A percentile compares a stretch with the other conserved stretches of the same genome.
Evolutionary conservation across 2,329 filamentous ascomycete genomes (phyloP).

Genomic region (Simplicillium aogashimaense): DNA sequence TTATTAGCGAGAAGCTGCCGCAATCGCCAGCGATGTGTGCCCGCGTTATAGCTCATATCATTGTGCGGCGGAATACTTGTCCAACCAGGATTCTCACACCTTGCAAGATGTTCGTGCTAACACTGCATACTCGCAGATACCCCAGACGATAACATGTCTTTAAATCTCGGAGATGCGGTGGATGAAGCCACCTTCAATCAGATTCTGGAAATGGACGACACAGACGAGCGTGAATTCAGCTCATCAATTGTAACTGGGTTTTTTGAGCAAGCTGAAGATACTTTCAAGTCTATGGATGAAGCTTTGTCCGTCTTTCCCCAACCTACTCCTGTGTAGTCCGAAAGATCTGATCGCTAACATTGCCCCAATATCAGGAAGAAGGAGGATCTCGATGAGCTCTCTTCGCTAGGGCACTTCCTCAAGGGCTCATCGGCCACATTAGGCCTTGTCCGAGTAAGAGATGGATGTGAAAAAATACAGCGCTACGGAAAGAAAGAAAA

Average conservation of each 20-base stretch:
- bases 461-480: slow-evolving; percentile 94
- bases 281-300: slow-evolving; percentile 75
- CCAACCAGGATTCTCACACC: no score
- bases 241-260: slow-evolving; percentile 82
- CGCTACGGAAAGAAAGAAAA: slow-evolving; percentile 80
- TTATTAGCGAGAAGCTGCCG: no score
- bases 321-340: neutral
- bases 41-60: no score
- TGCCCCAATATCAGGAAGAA: slow-evolving; percentile 38
- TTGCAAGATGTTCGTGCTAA: no score
- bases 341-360: neutral
- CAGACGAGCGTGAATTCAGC: slow-evolving; percentile 78
- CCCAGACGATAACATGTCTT: slow-evolving; percentile 34
- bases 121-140: neutral
- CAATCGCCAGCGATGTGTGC: no score
- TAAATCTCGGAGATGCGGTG: slow-evolving; percentile 61
- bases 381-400: slow-evolving; percentile 64
- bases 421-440: slow-evolving; percentile 96
- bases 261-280: slow-evolving; percentile 81
- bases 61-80: no score
- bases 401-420: slow-evolving; percentile 83
- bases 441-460: slow-evolving; percentile 81
- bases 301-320: slow-evolving; percentile 58
- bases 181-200: slow-evolving; percentile 78
- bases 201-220: slow-evolving; percentile 98